Base-by-base conservation (phyloP, 2,329 filamentous ascomycete species). In the Daldinia sp. region DNA sequence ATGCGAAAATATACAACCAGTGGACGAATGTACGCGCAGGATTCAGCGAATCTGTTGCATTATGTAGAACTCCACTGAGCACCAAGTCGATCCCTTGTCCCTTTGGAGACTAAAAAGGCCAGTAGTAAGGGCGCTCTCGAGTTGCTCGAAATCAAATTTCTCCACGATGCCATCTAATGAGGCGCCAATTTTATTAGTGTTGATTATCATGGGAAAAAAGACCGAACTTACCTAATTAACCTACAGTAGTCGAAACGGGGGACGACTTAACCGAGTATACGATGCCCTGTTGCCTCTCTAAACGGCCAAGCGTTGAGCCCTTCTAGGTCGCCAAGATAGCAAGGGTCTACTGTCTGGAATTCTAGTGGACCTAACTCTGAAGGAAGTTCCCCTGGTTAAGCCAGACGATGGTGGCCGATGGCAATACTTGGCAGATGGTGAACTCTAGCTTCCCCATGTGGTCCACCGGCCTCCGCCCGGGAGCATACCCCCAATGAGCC, bases 221-320 rank as follows among this genome's bases (percentile, higher is more conserved):
- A 44, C 63, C 68, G 58, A 65, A 66, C 46, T 37, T 54, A 54
- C 33, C 65, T 68, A 71, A 64, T 53, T 66, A 68, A 65, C 59
- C 59, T 71, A 61, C 60, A 68, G 62, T 64, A 68, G 65, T 71
- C 65, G 68, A 68, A 66, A 71, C 68, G 65, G 60, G 57, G 41
- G 26, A 59, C 26, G 56, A 41, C 59, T 69, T 71, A 69, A 63
- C 63, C 68, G 48, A 66, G 46, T 62, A 57, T 63, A 61, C 59
- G 30, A 41, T 59, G 44, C 23, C 42, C 41, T 37, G 39, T 37
- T 50, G 44, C 60, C 60, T 65, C 48, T 68, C 60, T 59, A 70
- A 54, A 68, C 68, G 28, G 61, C 51, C 61, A 64, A 60, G 62
- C 62, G 55, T 42, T 56, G 68, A 51, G 28, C 51, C 12, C 48